Evolutionary conservation across 2,329 filamentous ascomycete species (phyloP), one percentile per base, ranked within the genome.

Genomic region (Colletotrichum orbiculare): DNA sequence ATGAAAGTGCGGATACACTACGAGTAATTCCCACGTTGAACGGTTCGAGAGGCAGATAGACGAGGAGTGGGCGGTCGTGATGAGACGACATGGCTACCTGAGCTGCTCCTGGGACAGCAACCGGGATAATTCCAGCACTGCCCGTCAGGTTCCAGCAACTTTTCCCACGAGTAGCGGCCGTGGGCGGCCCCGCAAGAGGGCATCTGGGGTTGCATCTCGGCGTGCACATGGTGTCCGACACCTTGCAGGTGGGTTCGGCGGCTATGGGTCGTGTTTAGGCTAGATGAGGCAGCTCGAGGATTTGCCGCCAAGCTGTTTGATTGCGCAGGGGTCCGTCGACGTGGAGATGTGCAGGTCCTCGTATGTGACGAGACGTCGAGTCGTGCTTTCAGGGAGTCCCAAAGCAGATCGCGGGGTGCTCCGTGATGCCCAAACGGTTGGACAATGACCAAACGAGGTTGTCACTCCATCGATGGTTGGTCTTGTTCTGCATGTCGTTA

Each of bases 131-230:
- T n/a, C 25, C 55, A 39, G 42, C 37, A 42, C 61, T 17, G 33
- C 42, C 43, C 17, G 43, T 43, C 25, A 25, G 4, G 25, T 25
- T 25, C 25, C 25, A 25, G 25, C 25, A 25, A 25, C 25, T 25
- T 25, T 25, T 64, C 60, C 60, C 60, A 64, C 60, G 60, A 64
- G 60, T 64, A 64, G 55, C 42, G 55, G 38, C 12, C 13, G 17
- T 15, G 42, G 13, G 10, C 8, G 25, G 25, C 54, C 55, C 48
- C 48, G 54, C 59, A 45, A 10, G 25, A 13, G 15, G 52, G 52
- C n/a, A 56, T 38, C 48, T 54, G 49, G 15, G 43, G n/a, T 11
- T 58, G 49, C 38, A 41, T 9, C 38, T 41, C 38, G 38, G 13
- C 38, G 38, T 41, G 42, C 4, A 25, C 25, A 25, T 25, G 25